A percentile compares a stretch with the other conserved stretches of the same genome.
Conservation (phyloP, 306 rosid genomes). For the barrel medic (Medicago truncatula) region DNA sequence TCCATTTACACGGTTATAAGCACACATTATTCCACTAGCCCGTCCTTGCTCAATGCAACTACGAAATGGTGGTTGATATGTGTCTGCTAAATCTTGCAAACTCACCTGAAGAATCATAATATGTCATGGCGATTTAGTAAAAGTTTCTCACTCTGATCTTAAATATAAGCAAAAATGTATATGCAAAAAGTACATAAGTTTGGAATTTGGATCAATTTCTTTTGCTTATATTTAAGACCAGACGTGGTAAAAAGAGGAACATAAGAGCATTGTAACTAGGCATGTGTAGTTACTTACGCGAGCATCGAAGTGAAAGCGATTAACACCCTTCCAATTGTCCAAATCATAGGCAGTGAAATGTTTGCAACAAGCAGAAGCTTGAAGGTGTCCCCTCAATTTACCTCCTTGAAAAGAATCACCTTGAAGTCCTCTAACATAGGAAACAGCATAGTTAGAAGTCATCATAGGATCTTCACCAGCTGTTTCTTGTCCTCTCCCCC, state of each 20-base stretch:
- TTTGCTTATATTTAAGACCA: too few species aligned
- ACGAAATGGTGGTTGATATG: conserved; percentile 89
- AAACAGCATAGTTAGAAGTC: conserved; percentile 64
- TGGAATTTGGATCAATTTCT: too few species aligned
- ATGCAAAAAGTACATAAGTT: too few species aligned
- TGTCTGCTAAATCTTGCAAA: conserved; percentile 82
- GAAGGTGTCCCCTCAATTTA: conserved; percentile 54
- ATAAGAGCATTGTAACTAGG: neutral
- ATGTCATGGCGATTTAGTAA: neutral
- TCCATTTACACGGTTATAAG: conserved; percentile 88
- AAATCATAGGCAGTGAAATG: conserved; percentile 96
- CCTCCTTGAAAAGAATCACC: conserved; percentile 72
- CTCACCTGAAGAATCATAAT: conserved; percentile 54
- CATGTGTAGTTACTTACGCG: conserved; percentile 42
- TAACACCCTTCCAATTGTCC: conserved; percentile 77
- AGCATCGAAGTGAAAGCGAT: conserved; percentile 80
- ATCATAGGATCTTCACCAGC: conserved; percentile 90
- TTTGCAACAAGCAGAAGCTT: conserved; percentile 94
- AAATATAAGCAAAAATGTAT: too few species aligned
- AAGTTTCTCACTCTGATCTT: too few species aligned
- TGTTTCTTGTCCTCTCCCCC: conserved; percentile 99
- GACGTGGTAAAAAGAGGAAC: too few species aligned
- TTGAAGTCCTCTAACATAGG: conserved; percentile 84
- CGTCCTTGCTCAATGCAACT: conserved; percentile 71
- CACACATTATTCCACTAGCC: conserved; percentile 95